Conservation (phyloP, 78 protist species). For the Monocercomonoides exilis region DNA sequence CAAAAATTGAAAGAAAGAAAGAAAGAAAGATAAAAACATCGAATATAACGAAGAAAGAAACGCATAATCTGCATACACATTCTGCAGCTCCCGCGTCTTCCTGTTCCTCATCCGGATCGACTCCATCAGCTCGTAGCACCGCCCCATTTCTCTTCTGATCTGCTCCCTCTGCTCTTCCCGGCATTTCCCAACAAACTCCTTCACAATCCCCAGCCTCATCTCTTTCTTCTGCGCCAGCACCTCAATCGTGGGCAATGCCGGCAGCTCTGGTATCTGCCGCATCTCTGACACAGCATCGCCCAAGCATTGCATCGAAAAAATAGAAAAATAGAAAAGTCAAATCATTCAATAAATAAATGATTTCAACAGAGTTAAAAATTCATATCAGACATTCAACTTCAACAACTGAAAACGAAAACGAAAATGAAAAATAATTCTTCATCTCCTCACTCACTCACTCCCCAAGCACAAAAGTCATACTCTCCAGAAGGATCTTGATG, state of each 20-base stretch:
- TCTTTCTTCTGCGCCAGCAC: not conserved
- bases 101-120: not conserved
- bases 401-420: not conserved
- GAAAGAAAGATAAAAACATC: no score
- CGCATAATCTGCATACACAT: not conserved
- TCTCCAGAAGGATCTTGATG: not conserved
- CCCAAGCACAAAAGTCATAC: conserved; percentile 1
- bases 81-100: not conserved
- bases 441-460: no score
- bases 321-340: no score
- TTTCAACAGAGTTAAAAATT: no score
- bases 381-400: no score
- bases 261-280: not conserved
- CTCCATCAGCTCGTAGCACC: not conserved
- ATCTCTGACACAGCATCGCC: not conserved
- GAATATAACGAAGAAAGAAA: no score
- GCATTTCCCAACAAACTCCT: not conserved
- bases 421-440: not conserved
- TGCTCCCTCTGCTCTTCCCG: not conserved
- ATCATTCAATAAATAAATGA: no score
- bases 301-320: no score
- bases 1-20: no score
- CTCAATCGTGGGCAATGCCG: not conserved
- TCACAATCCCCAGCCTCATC: conserved; percentile 6
- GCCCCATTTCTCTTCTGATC: not conserved